A percentile compares a stretch with the other conserved stretches of the same genome.
phyloP scores from a whole-genome alignment of 202 grass and related monocot genomes.

The Digitaria exilis region DNA sequence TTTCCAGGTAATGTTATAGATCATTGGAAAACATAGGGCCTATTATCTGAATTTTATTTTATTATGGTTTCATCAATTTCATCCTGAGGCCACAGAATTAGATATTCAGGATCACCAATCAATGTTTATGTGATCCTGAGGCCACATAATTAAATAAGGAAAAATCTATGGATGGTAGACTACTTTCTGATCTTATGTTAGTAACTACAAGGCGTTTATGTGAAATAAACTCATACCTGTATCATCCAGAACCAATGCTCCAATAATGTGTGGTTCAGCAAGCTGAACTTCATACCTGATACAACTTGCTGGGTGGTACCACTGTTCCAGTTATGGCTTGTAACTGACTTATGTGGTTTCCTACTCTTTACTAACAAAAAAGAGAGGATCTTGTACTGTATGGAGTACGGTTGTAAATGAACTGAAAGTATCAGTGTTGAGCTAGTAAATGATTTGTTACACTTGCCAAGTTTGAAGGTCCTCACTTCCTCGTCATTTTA shows the following conservation, averaged over 20 bases:
- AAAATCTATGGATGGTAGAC: background rate
- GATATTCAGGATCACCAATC: background rate
- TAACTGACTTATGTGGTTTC: background rate
- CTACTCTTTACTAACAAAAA: background rate
- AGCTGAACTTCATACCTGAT: too few species aligned
- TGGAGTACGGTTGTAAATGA: background rate
- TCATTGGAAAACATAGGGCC: background rate
- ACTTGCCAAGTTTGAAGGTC: too few species aligned
- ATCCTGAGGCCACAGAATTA: background rate
- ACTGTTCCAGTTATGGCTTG: slow-evolving; percentile 8
- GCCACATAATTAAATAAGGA: too few species aligned
- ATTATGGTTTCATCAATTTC: background rate
- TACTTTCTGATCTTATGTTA: background rate
- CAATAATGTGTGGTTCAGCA: too few species aligned
- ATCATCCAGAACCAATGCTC: background rate
- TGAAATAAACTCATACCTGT: background rate
- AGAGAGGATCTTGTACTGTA: background rate
- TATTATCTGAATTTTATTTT: background rate
- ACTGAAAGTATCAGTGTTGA: too few species aligned
- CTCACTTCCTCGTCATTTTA: too few species aligned
- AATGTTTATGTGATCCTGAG: too few species aligned
- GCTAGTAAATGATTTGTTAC: too few species aligned
- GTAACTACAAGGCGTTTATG: background rate
- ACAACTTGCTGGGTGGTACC: background rate
- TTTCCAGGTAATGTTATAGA: slow-evolving; percentile 75